phyloP scores from a whole-genome alignment of 176 grass and related monocot genomes.

The Triticum timopheevii region DNA sequence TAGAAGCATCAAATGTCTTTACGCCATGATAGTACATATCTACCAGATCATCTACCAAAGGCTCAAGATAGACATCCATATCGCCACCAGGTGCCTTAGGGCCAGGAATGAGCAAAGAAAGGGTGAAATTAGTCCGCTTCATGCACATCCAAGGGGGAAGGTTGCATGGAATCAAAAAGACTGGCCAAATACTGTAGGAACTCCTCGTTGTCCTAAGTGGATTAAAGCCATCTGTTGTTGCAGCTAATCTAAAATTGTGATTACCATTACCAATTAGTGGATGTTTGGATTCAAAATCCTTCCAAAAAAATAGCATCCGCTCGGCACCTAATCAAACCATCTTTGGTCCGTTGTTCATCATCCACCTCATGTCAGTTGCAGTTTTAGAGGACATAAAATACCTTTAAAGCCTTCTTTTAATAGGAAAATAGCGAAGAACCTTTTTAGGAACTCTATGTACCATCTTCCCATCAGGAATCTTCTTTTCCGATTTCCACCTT shows the following conservation, averaged over 20 bases:
- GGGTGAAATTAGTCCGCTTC: constrained; percentile 5
- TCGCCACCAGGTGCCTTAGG: neutral
- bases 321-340: neutral
- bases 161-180: too few relatives aligned
- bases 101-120: neutral
- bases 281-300: neutral
- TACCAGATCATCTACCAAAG: too few relatives aligned
- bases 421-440: too few relatives aligned
- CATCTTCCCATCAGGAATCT: too few relatives aligned
- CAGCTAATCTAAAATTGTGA: neutral
- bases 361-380: neutral
- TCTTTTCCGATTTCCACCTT: too few relatives aligned
- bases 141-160: too few relatives aligned
- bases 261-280: neutral
- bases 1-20: too few relatives aligned
- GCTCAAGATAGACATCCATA: too few relatives aligned
- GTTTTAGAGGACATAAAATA: too few relatives aligned
- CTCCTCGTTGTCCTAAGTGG: neutral
- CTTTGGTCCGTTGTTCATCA: neutral
- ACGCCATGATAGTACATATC: too few relatives aligned
- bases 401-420: too few relatives aligned
- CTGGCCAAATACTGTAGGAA: neutral
- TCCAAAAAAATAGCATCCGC: neutral
- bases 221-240: neutral
- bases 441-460: too few relatives aligned